phyloP scores from a whole-genome alignment of 352 stramenopile genomes.

The Plasmopara halstedii region DNA sequence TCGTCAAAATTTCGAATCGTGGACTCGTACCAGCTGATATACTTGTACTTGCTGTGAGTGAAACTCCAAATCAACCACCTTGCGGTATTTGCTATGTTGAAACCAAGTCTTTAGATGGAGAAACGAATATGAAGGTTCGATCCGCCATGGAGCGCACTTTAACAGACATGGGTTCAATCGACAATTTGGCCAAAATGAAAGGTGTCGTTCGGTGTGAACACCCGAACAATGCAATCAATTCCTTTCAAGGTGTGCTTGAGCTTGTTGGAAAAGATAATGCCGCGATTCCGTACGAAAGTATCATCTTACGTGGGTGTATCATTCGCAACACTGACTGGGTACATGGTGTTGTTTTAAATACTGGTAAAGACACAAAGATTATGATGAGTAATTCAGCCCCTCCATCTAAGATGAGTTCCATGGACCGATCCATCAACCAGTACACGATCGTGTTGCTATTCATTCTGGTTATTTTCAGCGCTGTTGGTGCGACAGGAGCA shows the following conservation, averaged over 20 bases:
- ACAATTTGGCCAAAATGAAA: slow-evolving; percentile 44
- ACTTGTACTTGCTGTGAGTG: slow-evolving; percentile 70
- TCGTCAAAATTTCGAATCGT: slow-evolving; percentile 75
- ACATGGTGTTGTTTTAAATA: slow-evolving; percentile 90
- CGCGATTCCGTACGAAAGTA: slow-evolving; percentile 68
- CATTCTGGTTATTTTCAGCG: slow-evolving; percentile 61
- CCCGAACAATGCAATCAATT: slow-evolving; percentile 88
- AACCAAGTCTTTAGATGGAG: slow-evolving; percentile 88
- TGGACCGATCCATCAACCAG: slow-evolving; percentile 76
- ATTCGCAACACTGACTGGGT: slow-evolving; percentile 92
- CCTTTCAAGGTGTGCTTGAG: slow-evolving; percentile 83
- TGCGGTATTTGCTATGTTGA: slow-evolving; percentile 84
- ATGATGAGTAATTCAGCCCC: slow-evolving; percentile 81
- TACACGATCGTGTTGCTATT: slow-evolving; percentile 67
- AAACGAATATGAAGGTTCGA: slow-evolving; percentile 91
- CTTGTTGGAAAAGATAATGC: slow-evolving; percentile 40
- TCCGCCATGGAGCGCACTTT: slow-evolving; percentile 70
- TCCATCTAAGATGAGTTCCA: slow-evolving; percentile 81
- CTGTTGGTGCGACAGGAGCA: slow-evolving; percentile 45
- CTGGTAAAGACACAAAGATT: slow-evolving; percentile 91
- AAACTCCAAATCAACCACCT: slow-evolving; percentile 46
- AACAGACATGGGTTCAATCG: slow-evolving; percentile 30
- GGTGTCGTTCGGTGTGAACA: slow-evolving; percentile 66
- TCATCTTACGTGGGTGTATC: slow-evolving; percentile 88
- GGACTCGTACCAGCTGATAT: slow-evolving; percentile 82